Conservation (phyloP, 352 stramenopile genomes). For the Thraustochytrium striatum region DNA sequence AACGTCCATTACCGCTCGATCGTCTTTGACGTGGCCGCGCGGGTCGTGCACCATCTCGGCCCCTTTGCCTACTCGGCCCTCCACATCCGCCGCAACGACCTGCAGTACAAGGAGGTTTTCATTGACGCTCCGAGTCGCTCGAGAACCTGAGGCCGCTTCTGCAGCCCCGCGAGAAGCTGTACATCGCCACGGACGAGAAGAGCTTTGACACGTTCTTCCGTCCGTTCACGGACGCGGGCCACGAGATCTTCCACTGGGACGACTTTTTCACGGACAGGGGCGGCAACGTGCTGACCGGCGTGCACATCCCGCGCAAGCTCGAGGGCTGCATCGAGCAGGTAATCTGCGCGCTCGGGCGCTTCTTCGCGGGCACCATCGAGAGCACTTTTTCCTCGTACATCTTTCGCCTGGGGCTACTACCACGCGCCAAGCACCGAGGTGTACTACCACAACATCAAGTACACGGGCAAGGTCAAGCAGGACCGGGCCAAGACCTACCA, state of each 20-base stretch:
- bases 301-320: conserved; percentile 45
- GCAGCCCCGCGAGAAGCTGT: conserved; percentile 10
- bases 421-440: conserved; percentile 45
- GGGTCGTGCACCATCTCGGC: conserved; percentile 13
- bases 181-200: conserved; percentile 49
- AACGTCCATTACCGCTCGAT: conserved; percentile 43
- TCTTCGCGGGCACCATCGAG: conserved; percentile 44
- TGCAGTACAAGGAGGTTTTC: conserved; percentile 50
- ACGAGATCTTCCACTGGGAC: conserved; percentile 35
- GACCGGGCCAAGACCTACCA: conserved; percentile 36
- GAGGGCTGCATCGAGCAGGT: conserved; percentile 46
- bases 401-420: conserved; percentile 45
- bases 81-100: conserved; percentile 47
- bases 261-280: conserved; percentile 31
- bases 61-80: conserved; percentile 24
- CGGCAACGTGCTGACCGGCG: conserved; percentile 8
- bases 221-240: background rate
- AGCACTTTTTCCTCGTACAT: conserved; percentile 47
- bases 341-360: conserved; percentile 32
- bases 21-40: conserved; percentile 47
- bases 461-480: conserved; percentile 27
- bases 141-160: conserved; percentile 19
- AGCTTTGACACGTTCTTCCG: background rate
- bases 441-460: conserved; percentile 48
- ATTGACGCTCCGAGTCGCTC: conserved; percentile 13